These are phyloP conservation scores for Penicillium bovifimosum DNA, from an alignment of 495 filamentous ascomycete genomes.

Conservation along the genomic window DNA sequence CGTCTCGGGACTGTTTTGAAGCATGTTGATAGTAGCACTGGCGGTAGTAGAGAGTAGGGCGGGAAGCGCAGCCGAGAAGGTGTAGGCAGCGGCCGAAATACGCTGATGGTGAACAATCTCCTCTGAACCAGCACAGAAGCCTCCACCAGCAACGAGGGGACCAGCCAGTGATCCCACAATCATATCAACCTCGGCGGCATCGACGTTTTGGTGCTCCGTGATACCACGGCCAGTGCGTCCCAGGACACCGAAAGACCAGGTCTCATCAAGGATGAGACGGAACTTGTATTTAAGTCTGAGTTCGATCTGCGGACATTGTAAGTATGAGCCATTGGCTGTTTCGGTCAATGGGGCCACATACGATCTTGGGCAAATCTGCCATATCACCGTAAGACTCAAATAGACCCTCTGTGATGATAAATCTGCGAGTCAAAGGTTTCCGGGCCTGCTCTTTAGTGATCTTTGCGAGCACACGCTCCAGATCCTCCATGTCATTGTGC, in stretches of 20 bases:
- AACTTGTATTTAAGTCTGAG: slow-evolving; percentile 94
- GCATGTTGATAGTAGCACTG: slow-evolving; percentile 75
- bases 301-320: slow-evolving; percentile 55
- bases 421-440: slow-evolving; percentile 85
- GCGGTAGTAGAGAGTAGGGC: slow-evolving; percentile 93
- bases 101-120: slow-evolving; percentile 96
- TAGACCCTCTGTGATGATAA: slow-evolving; percentile 93
- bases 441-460: slow-evolving; percentile 80
- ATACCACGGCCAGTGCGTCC: slow-evolving; percentile 85
- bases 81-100: slow-evolving; percentile 83
- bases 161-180: slow-evolving; percentile 90
- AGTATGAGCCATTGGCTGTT: not conserved
- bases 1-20: slow-evolving; percentile 78
- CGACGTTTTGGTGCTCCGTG: slow-evolving; percentile 94
- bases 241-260: slow-evolving; percentile 91
- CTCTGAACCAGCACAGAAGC: slow-evolving; percentile 85
- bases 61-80: slow-evolving; percentile 89
- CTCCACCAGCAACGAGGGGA: slow-evolving; percentile 83
- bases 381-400: slow-evolving; percentile 90
- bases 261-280: slow-evolving; percentile 94
- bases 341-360: slow-evolving; percentile 38
- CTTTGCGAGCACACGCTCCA: slow-evolving; percentile 79
- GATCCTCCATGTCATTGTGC: slow-evolving; percentile 91
- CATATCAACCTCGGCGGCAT: slow-evolving; percentile 87
- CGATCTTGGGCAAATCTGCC: slow-evolving; percentile 76